phyloP scores from a whole-genome alignment of 768 basidiomycete species.

The Fomitopsis serialis region DNA sequence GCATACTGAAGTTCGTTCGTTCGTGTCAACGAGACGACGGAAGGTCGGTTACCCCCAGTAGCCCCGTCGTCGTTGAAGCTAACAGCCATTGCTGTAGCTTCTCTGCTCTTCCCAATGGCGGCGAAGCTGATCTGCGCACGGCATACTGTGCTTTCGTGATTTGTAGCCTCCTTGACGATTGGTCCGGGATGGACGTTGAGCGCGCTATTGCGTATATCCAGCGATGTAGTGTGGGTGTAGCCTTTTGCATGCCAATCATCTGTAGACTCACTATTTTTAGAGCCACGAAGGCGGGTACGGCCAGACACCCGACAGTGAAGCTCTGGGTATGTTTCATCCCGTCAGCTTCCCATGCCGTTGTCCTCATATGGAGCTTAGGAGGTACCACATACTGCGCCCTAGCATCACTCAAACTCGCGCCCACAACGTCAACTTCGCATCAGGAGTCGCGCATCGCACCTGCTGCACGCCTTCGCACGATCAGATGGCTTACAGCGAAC shows the following conservation, averaged over 20 bases:
- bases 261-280: conserved; percentile 33
- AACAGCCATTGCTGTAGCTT: conserved; percentile 29
- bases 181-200: conserved; percentile 64
- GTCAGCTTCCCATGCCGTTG: background rate
- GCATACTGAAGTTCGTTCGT: conserved; percentile 60
- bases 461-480: conserved; percentile 45
- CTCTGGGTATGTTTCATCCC: conserved; percentile 54
- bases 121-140: conserved; percentile 77
- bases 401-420: conserved; percentile 62
- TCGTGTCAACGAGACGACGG: conserved; percentile 78
- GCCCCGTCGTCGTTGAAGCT: background rate
- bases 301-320: conserved; percentile 74
- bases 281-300: conserved; percentile 93
- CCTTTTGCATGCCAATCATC: background rate
- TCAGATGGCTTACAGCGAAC: conserved; percentile 75
- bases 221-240: conserved; percentile 59
- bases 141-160: conserved; percentile 87
- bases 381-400: conserved; percentile 93
- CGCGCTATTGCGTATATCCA: conserved; percentile 59
- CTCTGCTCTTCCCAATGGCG: conserved; percentile 59
- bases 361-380: conserved; percentile 41
- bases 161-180: conserved; percentile 72
- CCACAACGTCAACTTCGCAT: conserved; percentile 14
- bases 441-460: conserved; percentile 19
- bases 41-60: conserved; percentile 45